Base-by-base conservation (phyloP, 805 yeast genomes). In the Monosporozyma unispora region DNA sequence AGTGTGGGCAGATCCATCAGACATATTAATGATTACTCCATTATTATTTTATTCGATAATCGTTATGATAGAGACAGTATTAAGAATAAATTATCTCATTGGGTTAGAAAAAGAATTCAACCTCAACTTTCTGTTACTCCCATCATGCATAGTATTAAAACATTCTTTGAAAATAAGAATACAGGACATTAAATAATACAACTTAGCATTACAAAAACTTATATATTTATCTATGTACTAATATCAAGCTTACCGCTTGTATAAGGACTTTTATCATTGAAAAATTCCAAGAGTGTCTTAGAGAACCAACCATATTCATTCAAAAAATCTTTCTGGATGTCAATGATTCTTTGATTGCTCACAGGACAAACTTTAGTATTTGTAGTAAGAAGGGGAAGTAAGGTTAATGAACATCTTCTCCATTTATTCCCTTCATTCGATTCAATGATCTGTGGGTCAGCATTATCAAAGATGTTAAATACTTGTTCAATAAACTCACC, bases 1-100 rank as follows among this genome's bases (percentile, higher is more conserved):
- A 81, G 95, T 67, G 82, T 91, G 11, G 98, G 97, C 0, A 75
- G 98, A 54, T 87, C 96, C 6, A 90, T 90, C 38, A 72, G 98
- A 52, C 96, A 90, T 63, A 76, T 75, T 23, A 74, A 76, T 40
- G 98, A 91, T 65, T 89, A 85, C 61, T 82, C 97, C 0, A 75
- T 79, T 14, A 83, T 91, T 6, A 79, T 78, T 56, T 69, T 90
- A 38, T 57, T 89, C 14, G 98, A 91, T 62, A 65, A 64, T 29
- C 70, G 97, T 48, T 91, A 77, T 54, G 58, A 57, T 2, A 61
- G 62, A 2, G 56, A 58, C 1, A 63, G 70, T 27, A 79, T 87
- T 16, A 79, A 76, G 54, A 49, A 54, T 0, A 86, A 86, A 59
- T 63, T 89, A 31, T 83, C 93, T 33, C 75, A 75, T 2, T 89